phyloP scores from a whole-genome alignment of 2,329 filamentous ascomycete species.

The Colletotrichum godetiae region DNA sequence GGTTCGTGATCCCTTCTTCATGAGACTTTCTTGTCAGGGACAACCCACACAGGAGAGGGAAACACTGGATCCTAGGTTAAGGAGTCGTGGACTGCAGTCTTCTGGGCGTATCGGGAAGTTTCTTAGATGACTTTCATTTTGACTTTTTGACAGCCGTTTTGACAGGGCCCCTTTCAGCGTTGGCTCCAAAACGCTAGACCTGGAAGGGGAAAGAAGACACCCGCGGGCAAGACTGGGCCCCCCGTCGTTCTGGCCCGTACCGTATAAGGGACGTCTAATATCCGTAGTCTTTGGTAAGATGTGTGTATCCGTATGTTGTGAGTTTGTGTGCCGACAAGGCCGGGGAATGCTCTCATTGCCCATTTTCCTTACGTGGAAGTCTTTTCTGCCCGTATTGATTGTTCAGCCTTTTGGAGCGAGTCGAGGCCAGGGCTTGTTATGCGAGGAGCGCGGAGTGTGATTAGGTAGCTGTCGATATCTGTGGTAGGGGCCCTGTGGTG shows the following conservation, averaged over 20 bases:
- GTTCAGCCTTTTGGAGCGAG: not conserved
- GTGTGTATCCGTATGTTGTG: no score
- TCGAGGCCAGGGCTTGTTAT: not conserved
- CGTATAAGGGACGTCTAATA: not conserved
- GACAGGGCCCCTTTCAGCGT: not conserved
- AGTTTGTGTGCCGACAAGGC: not conserved
- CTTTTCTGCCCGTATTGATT: not conserved
- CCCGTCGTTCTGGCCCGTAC: not conserved
- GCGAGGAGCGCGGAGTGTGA: not conserved
- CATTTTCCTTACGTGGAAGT: not conserved
- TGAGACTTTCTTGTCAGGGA: not conserved
- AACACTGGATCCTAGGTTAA: not conserved
- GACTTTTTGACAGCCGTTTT: conserved; percentile 1
- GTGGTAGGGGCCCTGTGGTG: not conserved
- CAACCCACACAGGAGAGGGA: not conserved
- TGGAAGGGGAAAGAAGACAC: conserved; percentile 10
- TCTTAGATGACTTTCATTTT: conserved; percentile 13
- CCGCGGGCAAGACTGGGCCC: conserved; percentile 16
- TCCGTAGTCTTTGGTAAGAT: no score
- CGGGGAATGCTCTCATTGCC: not conserved
- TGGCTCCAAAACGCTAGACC: conserved; percentile 13
- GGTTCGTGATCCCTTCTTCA: not conserved
- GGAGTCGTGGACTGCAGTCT: not conserved
- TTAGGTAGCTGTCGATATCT: not conserved
- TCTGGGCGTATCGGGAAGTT: conserved; percentile 2